Conservation (phyloP, 2,329 filamentous ascomycete species). For the Aphanoascus verrucosus region DNA sequence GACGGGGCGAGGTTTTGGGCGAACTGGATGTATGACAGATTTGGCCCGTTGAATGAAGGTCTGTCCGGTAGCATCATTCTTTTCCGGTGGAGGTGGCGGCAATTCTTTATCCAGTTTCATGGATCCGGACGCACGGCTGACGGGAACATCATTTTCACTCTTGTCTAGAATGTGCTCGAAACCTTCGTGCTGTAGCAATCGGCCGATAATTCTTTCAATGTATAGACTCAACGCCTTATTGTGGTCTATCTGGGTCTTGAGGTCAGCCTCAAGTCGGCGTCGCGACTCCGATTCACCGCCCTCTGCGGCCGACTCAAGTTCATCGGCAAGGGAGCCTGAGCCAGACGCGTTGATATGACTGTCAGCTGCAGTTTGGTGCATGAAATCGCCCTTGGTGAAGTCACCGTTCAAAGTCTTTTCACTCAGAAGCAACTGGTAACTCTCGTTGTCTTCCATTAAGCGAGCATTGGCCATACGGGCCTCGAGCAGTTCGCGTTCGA, state of each 20-base stretch:
- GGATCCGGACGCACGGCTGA: slow-evolving; percentile 20
- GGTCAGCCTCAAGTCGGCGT: slow-evolving; percentile 62
- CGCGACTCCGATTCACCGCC: slow-evolving; percentile 49
- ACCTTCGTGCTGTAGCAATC: slow-evolving; percentile 83
- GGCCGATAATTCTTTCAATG: slow-evolving; percentile 98
- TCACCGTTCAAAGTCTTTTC: slow-evolving; percentile 95
- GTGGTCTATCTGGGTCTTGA: slow-evolving; percentile 74
- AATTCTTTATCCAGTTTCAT: slow-evolving; percentile 64
- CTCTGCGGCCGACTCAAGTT: slow-evolving; percentile 62
- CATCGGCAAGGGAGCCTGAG: slow-evolving; percentile 64
- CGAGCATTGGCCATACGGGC: slow-evolving; percentile 91
- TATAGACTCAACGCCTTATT: slow-evolving; percentile 96
- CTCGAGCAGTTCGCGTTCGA: slow-evolving; percentile 85
- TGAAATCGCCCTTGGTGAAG: slow-evolving; percentile 71
- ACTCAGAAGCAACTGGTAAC: slow-evolving; percentile 86
- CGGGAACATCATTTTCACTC: slow-evolving; percentile 44
- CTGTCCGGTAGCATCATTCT: slow-evolving; percentile 36
- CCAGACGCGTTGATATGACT: slow-evolving; percentile 26
- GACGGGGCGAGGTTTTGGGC: slow-evolving; percentile 34
- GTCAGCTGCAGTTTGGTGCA: slow-evolving; percentile 45
- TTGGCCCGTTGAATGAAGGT: slow-evolving; percentile 50
- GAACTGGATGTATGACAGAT: slow-evolving; percentile 42
- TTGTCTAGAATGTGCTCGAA: slow-evolving; percentile 90
- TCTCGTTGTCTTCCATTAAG: slow-evolving; percentile 97
- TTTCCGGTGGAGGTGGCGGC: slow-evolving; percentile 57